phyloP scores from a whole-genome alignment of 2,329 filamentous ascomycete species.

The Basipetospora chlamydospora region DNA sequence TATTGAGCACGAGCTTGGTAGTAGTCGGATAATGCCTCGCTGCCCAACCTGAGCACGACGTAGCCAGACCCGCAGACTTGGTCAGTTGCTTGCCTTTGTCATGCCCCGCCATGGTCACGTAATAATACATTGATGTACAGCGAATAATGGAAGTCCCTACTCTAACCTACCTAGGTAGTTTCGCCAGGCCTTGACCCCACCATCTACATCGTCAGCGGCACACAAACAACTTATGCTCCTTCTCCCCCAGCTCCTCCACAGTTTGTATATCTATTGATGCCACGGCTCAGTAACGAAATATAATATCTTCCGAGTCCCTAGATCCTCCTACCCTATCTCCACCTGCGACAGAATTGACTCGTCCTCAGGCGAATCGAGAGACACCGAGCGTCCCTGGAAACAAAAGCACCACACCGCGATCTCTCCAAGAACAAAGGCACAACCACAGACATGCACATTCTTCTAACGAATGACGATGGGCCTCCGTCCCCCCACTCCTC shows the following conservation, averaged over 20 bases:
- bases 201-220: neutral
- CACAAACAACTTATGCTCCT: too few species aligned
- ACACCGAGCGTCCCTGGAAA: too few species aligned
- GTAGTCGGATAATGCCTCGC: neutral
- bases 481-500: conserved; percentile 65
- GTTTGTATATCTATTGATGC: too few species aligned
- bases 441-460: conserved; percentile 42
- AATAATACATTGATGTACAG: neutral
- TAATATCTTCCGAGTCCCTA: too few species aligned
- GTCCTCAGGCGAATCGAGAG: too few species aligned
- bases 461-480: conserved; percentile 67
- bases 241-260: too few species aligned
- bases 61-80: neutral
- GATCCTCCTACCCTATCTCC: too few species aligned
- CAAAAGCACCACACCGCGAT: too few species aligned
- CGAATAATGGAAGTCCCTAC: neutral
- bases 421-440: neutral
- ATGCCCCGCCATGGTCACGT: conserved; percentile 7
- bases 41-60: neutral
- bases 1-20: neutral
- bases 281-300: too few species aligned
- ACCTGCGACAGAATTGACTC: too few species aligned
- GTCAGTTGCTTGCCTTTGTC: neutral
- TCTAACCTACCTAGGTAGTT: too few species aligned
- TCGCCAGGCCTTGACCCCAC: too few species aligned